A percentile compares a stretch with the other conserved stretches of the same genome.
These are phyloP conservation scores for Rhodomyrtus tomentosa DNA, from an alignment of 345 rosid genomes.

Conservation along the genomic window DNA sequence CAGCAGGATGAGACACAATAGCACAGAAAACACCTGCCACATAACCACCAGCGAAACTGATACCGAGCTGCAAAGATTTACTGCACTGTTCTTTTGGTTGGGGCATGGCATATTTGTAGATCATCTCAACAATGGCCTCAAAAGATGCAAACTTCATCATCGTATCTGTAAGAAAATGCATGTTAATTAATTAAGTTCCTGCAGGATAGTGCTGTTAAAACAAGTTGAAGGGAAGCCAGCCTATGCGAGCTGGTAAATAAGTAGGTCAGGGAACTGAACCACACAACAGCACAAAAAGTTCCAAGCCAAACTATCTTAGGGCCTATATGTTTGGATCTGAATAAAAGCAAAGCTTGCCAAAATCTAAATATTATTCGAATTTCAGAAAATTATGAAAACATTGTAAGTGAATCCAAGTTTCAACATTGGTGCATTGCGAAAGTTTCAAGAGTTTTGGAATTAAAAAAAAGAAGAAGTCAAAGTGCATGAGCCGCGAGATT, in stretches of 20 bases:
- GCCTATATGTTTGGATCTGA: neutral
- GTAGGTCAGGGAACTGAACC: neutral
- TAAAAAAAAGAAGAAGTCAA: neutral
- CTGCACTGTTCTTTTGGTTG: constrained; percentile 81
- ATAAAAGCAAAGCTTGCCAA: neutral
- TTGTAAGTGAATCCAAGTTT: neutral
- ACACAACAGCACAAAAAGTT: neutral
- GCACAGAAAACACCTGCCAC: constrained; percentile 87
- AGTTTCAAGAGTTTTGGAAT: neutral
- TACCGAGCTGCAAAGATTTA: constrained; percentile 63
- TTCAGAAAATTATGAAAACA: neutral
- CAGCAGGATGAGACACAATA: constrained; percentile 92
- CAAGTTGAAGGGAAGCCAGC: neutral
- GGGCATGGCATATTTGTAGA: constrained; percentile 74
- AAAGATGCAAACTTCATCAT: constrained; percentile 98
- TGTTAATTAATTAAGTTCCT: neutral
- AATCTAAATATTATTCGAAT: neutral
- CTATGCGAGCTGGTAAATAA: neutral
- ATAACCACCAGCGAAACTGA: constrained; percentile 92
- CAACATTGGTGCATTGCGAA: neutral
- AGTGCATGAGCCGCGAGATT: neutral
- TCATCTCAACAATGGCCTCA: constrained; percentile 72
- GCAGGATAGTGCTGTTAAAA: neutral
- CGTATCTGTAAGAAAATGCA: constrained; percentile 46
- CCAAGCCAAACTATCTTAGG: neutral